Evolutionary conservation across 2,329 filamentous ascomycete species (phyloP), one percentile per base, ranked within the genome.

Genomic region (Rosellinia necatrix): DNA sequence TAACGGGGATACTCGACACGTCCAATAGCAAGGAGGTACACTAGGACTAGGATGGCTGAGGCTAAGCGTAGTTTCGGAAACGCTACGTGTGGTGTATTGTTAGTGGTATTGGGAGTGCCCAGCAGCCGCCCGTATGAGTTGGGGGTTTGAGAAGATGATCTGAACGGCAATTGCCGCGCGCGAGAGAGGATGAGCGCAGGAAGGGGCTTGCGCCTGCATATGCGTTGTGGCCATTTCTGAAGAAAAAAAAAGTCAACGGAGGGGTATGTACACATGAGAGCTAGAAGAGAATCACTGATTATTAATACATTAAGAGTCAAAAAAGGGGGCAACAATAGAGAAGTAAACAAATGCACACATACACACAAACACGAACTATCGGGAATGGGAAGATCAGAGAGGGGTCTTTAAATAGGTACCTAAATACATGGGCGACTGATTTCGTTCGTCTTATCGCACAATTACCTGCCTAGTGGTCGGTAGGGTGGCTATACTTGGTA

Each of bases 41-140:
- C 27, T 10, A 32, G 37, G 17, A 27, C 32, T 52, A 53, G 54
- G 25, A 25, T 15, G n/a, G 44, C 49, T 38, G 37, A 30, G 51
- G 49, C 17, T 42, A 47, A 55, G 50, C 35, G 49, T 34, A n/a
- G 49, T n/a, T 48, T 51, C 55, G 49, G 55, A 50, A 47, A 12
- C 46, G 50, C 50, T 54, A 50, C 34, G 50, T 40, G 49, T 30
- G 46, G 46, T 50, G 13, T 34, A 9, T 15, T 37, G 38, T 35
- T 42, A 49, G 41, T 47, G 40, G 30, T 32, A 21, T 49, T 50
- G 34, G 44, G 37, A 42, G 22, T 17, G 21, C 25, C 32, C 42
- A 44, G 22, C 22, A 32, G 21, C 22, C 49, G 40, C 40, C n/a
- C 22, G 19, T 6, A 24, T 34, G 40, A 52, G 30, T 46, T 22